Percentiles rank a stretch among this genome's conserved stretches.
phyloP scores from a whole-genome alignment of 192 early-diverging fungal species.

The Geranomyces variabilis region DNA sequence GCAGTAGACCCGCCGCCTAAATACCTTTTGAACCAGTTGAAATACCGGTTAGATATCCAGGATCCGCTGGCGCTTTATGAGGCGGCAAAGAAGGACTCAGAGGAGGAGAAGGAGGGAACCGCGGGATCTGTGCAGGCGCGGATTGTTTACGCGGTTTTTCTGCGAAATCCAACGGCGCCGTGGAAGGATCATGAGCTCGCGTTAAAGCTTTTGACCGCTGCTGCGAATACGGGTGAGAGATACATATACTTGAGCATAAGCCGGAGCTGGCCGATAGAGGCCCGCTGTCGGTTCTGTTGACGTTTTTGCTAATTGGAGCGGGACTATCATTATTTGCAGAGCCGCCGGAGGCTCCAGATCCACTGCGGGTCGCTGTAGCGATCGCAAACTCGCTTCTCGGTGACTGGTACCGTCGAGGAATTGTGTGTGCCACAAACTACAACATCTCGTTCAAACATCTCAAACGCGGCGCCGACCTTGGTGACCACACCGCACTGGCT shows the following conservation, averaged over 20 bases:
- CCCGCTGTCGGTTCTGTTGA: not conserved
- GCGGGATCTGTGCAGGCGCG: slow-evolving; percentile 2
- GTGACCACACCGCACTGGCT: slow-evolving; percentile 16
- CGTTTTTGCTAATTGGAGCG: not conserved
- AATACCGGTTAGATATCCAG: slow-evolving; percentile 8
- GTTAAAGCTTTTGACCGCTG: slow-evolving; percentile 1
- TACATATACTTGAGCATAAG: not conserved
- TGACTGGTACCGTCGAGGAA: slow-evolving; percentile 41
- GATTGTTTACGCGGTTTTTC: slow-evolving; percentile 17
- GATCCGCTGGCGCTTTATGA: not conserved
- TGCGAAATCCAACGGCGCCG: not conserved
- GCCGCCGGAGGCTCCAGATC: not conserved
- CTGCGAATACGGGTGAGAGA: slow-evolving; percentile 13
- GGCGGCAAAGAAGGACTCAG: not conserved
- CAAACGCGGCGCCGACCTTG: slow-evolving; percentile 28
- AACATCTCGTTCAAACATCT: slow-evolving; percentile 35
- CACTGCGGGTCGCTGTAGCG: not conserved
- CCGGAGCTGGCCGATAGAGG: not conserved
- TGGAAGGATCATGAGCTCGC: slow-evolving; percentile 3
- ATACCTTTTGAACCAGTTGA: not conserved
- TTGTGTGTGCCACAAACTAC: slow-evolving; percentile 29
- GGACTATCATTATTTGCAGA: not conserved
- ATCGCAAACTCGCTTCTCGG: slow-evolving; percentile 35
- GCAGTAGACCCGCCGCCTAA: not conserved
- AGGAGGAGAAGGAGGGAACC: not conserved